Base-by-base conservation (phyloP, 352 stramenopile species). In the Lagenidium giganteum region DNA sequence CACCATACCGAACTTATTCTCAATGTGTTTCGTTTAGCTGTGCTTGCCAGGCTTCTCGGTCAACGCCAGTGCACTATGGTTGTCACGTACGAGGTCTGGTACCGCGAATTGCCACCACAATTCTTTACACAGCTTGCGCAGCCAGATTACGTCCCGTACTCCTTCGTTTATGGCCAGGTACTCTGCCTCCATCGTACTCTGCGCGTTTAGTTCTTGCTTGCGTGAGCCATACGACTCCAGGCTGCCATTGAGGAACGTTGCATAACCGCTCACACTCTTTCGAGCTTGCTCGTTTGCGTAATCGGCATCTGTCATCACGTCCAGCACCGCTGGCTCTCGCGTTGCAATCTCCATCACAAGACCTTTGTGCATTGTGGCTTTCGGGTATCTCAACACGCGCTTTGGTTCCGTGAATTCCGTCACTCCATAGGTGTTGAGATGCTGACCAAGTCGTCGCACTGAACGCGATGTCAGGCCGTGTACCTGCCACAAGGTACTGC, bases 171-270 rank as follows among this genome's bases (percentile, higher is more conserved):
- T 62, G 0, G 57, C 52, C 16, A 61, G 25, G 11, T 65, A 67
- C 36, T 59, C 61, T 1, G 52, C 47, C 24, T 71, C 51, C 6
- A 40, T 54, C 0, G 57, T 72, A 25, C 53, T 63, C 7, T 45
- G 42, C 0, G 62, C 47, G 14, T 56, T 61, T 14, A 70, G 41
- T 7, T 26, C 47, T 36, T 70, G 54, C 20, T 70, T 67, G 3
- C 41, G 25, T 0, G 61, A 67, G 0, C 22, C 47, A n/a, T 67
- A 61, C 11, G 38, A 54, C 8, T 67, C 46, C 0, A 44, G 42
- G 13, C 49, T 57, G 2, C 45, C 48, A 18, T 66, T 33, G 2
- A 66, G 16, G 5, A 51, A 17, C 3, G 51, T 58, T 0, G 61
- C 34, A 25, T 62, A 64, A 7, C 52, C 61, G 22, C 44, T 64